Conservation (phyloP, 495 filamentous ascomycete genomes). For the Penicillium atrosanguineum region DNA sequence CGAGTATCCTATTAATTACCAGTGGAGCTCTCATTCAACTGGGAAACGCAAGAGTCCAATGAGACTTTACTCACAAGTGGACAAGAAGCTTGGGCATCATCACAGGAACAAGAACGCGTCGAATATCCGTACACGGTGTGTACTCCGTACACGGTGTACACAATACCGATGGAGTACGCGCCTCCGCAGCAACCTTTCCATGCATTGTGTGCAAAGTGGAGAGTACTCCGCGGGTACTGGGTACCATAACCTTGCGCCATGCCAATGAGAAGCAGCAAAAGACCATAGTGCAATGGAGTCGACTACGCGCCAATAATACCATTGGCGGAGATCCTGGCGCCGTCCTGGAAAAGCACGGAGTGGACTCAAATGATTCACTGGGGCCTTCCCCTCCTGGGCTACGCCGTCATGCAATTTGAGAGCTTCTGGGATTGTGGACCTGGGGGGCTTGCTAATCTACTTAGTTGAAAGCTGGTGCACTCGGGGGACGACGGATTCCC, state of each 20-base stretch:
- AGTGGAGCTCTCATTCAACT: constrained; percentile 7
- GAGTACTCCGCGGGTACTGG: constrained; percentile 8
- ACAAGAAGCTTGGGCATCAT: constrained; percentile 26
- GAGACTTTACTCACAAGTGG: background rate
- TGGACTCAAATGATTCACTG: constrained; percentile 12
- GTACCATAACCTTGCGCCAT: background rate
- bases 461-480: constrained; percentile 4
- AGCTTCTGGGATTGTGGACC: background rate
- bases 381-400: background rate
- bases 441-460: background rate
- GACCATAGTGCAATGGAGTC: constrained; percentile 20
- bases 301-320: constrained; percentile 14
- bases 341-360: constrained; percentile 2
- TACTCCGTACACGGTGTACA: constrained; percentile 9
- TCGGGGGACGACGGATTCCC: constrained; percentile 29
- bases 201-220: background rate
- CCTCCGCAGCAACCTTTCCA: background rate
- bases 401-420: background rate
- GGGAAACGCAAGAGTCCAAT: constrained; percentile 1
- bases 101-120: constrained; percentile 6
- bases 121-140: background rate
- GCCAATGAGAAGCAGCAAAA: background rate
- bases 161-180: constrained; percentile 5
- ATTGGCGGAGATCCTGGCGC: constrained; percentile 5
- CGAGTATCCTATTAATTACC: constrained; percentile 9